phyloP scores from a whole-genome alignment of 2,329 filamentous ascomycete species.

The Fusarium sp. region DNA sequence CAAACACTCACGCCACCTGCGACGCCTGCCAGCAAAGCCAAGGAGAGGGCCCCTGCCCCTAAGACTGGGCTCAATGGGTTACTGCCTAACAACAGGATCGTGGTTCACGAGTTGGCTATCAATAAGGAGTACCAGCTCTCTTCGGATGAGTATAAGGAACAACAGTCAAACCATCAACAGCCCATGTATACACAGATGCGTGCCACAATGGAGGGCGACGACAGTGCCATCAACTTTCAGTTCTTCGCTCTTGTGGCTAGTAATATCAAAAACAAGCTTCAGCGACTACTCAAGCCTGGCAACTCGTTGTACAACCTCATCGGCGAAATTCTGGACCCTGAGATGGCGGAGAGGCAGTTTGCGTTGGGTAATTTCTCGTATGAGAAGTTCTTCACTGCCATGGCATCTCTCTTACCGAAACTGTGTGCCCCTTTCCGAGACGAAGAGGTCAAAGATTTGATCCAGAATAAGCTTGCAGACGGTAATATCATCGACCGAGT shows the following conservation, averaged over 20 bases:
- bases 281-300: slow-evolving; percentile 75
- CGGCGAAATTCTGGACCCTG: slow-evolving; percentile 78
- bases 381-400: slow-evolving; percentile 81
- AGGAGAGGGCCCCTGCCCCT: slow-evolving; percentile 52
- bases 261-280: slow-evolving; percentile 77
- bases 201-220: slow-evolving; percentile 73
- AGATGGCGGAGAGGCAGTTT: slow-evolving; percentile 77
- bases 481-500: slow-evolving; percentile 80
- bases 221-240: slow-evolving; percentile 71
- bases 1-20: slow-evolving; percentile 67
- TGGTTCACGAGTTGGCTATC: slow-evolving; percentile 84
- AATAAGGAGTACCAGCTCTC: slow-evolving; percentile 83
- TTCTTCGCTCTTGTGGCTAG: slow-evolving; percentile 79
- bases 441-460: slow-evolving; percentile 75
- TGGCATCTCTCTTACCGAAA: slow-evolving; percentile 79
- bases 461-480: slow-evolving; percentile 69
- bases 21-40: slow-evolving; percentile 58
- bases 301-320: slow-evolving; percentile 81
- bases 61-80: slow-evolving; percentile 61
- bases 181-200: slow-evolving; percentile 68
- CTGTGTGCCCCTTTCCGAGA: slow-evolving; percentile 86
- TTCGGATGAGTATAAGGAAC: slow-evolving; percentile 68
- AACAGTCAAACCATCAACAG: slow-evolving; percentile 61
- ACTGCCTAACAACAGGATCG: slow-evolving; percentile 78
- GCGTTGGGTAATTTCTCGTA: slow-evolving; percentile 81